Conservation (phyloP, 768 basidiomycete genomes). For the Suillus bovinus region DNA sequence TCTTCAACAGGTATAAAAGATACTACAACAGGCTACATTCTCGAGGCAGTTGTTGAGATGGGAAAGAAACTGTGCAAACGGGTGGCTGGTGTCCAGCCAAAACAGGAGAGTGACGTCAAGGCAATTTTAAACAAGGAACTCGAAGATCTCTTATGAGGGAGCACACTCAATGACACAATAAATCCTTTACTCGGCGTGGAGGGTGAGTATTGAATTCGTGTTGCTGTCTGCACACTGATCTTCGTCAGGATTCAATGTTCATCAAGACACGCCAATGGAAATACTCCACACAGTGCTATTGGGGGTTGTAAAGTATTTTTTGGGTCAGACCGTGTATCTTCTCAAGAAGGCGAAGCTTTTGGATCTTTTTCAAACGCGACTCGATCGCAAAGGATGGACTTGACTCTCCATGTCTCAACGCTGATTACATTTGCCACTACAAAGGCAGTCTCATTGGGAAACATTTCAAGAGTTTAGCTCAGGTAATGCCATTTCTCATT, state of each 20-base stretch:
- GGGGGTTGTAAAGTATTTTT: constrained; percentile 35
- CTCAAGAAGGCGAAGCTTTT: constrained; percentile 26
- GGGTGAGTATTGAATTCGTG: no score
- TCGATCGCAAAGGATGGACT: constrained; percentile 28
- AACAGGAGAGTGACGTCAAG: constrained; percentile 5
- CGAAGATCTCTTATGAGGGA: neutral
- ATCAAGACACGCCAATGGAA: constrained; percentile 32
- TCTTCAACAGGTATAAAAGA: constrained; percentile 6
- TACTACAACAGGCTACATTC: neutral
- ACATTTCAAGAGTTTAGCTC: constrained; percentile 33
- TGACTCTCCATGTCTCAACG: constrained; percentile 22
- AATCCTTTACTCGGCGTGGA: constrained; percentile 13
- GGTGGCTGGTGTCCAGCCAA: neutral
- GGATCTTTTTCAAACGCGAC: constrained; percentile 20
- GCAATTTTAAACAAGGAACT: constrained; percentile 8
- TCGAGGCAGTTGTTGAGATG: constrained; percentile 5
- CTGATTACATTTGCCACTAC: constrained; percentile 35
- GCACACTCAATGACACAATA: neutral
- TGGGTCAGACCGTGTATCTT: constrained; percentile 21
- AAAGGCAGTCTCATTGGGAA: constrained; percentile 32
- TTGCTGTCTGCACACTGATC: no score
- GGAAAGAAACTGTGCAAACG: constrained; percentile 10
- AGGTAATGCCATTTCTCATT: constrained; percentile 31
- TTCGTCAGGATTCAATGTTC: constrained; percentile 24
- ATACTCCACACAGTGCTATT: constrained; percentile 37